Evolutionary conservation across 768 basidiomycete species (phyloP).

Genomic region (Psilocybe sp.): DNA sequence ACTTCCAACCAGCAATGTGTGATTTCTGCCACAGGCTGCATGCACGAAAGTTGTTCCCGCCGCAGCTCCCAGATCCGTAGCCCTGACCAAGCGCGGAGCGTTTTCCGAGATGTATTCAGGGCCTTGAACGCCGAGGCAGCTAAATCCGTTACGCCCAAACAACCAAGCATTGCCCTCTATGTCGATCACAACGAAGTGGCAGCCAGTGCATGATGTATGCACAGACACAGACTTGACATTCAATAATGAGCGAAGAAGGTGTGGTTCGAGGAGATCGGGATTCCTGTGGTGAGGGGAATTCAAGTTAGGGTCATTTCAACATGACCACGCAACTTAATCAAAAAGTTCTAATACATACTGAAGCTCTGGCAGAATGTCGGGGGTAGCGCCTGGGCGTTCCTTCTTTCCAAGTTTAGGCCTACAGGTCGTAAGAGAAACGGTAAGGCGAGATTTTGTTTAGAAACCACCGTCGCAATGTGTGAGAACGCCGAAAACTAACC

Average conservation of each 20-base stretch:
- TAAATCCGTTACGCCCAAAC: constrained; percentile 80
- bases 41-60: constrained; percentile 63
- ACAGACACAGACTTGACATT: constrained; percentile 74
- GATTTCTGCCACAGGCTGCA: constrained; percentile 82
- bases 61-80: constrained; percentile 60
- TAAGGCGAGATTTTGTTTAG: constrained; percentile 18
- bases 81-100: constrained; percentile 59
- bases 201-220: constrained; percentile 73
- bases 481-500: constrained; percentile 51
- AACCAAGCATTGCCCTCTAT: constrained; percentile 81
- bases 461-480: constrained; percentile 15
- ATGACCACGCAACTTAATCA: constrained; percentile 3
- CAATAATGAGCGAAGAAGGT: constrained; percentile 84
- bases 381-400: constrained; percentile 52
- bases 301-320: constrained; percentile 2
- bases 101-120: constrained; percentile 70
- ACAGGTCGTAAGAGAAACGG: constrained; percentile 10
- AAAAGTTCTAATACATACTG: constrained; percentile 29
- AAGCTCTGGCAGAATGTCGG: constrained; percentile 37
- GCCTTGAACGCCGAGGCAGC: constrained; percentile 59
- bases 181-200: constrained; percentile 76
- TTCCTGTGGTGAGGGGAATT: constrained; percentile 31
- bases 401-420: constrained; percentile 80
- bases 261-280: constrained; percentile 83
- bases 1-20: constrained; percentile 80